These are phyloP conservation scores for Jacaranda copaia DNA, from an alignment of 257 asterid genomes.

Conservation along the genomic window DNA sequence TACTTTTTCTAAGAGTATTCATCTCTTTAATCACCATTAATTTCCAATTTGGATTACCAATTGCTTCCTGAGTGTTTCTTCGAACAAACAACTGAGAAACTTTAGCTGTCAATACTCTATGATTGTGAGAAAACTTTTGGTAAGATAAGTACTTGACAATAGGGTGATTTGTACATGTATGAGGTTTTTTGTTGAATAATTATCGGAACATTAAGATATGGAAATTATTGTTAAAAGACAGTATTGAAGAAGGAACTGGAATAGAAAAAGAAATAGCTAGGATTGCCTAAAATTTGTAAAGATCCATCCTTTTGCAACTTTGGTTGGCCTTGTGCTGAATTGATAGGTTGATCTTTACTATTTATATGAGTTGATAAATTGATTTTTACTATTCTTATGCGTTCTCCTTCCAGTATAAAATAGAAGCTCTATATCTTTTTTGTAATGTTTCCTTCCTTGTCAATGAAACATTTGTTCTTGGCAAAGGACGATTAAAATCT, in stretches of 20 bases:
- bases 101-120: too few species aligned
- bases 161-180: too few species aligned
- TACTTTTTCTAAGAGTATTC: too few species aligned
- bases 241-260: background rate
- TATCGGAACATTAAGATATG: background rate
- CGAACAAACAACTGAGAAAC: too few species aligned
- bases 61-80: too few species aligned
- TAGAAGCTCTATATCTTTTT: background rate
- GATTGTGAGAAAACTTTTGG: too few species aligned
- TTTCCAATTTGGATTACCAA: too few species aligned
- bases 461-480: background rate
- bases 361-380: too few species aligned
- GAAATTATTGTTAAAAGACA: background rate
- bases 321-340: background rate
- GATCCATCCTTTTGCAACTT: background rate
- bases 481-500: background rate
- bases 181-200: background rate
- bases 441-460: background rate
- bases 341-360: too few species aligned
- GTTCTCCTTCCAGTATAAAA: background rate
- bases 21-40: too few species aligned
- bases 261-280: background rate
- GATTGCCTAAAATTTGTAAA: background rate
- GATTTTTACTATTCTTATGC: background rate
- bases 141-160: too few species aligned